These are phyloP conservation scores for Quercus variabilis DNA, from an alignment of 306 rosid species.

Conservation along the genomic window DNA sequence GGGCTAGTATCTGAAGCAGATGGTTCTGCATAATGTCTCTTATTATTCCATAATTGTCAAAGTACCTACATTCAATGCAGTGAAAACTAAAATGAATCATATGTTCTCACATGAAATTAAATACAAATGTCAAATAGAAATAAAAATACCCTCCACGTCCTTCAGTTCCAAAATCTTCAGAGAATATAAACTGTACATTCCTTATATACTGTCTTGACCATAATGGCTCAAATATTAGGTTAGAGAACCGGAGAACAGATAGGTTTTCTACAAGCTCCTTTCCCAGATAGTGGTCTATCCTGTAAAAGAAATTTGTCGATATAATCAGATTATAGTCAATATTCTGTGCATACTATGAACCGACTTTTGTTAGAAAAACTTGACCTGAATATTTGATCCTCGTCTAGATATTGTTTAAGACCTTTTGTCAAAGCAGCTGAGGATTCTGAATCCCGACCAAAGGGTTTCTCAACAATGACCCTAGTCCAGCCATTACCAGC, in stretches of 20 bases:
- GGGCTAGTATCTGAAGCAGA: conserved; percentile 90
- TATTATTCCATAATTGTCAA: conserved; percentile 82
- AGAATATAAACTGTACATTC: conserved; percentile 81
- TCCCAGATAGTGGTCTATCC: conserved; percentile 93
- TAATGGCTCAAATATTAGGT: conserved; percentile 86
- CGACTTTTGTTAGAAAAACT: neutral
- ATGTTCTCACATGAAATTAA: conserved; percentile 11
- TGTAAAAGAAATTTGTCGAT: conserved; percentile 22
- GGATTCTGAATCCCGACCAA: conserved; percentile 91
- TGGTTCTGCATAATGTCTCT: conserved; percentile 97
- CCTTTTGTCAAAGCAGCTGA: conserved; percentile 86
- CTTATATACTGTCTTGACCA: conserved; percentile 96
- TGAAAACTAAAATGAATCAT: conserved; percentile 14
- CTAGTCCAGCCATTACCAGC: conserved; percentile 89
- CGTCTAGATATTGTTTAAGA: conserved; percentile 71
- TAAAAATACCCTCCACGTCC: conserved; percentile 89
- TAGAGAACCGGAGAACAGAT: conserved; percentile 88
- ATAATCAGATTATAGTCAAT: conserved; percentile 5
- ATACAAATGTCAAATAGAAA: conserved; percentile 13
- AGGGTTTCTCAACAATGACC: conserved; percentile 95
- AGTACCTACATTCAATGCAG: conserved; percentile 50
- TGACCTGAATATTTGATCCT: conserved; percentile 94
- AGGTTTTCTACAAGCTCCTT: conserved; percentile 96
- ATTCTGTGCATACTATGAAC: conserved; percentile 11
- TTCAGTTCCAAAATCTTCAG: conserved; percentile 97